These are phyloP conservation scores for Neonectria punicea DNA, from an alignment of 2,329 filamentous ascomycete genomes.

Conservation along the genomic window DNA sequence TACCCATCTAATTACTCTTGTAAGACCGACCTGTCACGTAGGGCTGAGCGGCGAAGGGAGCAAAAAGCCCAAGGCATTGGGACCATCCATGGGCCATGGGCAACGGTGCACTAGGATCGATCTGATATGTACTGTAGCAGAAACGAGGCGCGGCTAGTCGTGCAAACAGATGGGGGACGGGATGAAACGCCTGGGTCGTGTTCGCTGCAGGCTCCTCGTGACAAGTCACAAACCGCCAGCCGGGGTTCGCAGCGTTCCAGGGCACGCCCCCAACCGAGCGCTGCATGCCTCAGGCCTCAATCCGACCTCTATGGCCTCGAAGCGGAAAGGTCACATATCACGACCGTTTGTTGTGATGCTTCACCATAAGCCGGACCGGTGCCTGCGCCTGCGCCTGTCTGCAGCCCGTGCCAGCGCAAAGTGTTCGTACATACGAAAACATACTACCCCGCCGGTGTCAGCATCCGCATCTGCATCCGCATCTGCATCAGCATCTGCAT, in stretches of 20 bases:
- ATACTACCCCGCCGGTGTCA: conserved; percentile 3
- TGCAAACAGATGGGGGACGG: conserved; percentile 39
- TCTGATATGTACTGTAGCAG: conserved; percentile 28
- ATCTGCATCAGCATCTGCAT: background rate
- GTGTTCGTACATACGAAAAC: conserved; percentile 4
- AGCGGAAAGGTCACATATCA: conserved; percentile 13
- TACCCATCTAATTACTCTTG: conserved; percentile 15
- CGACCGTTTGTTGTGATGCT: conserved; percentile 5
- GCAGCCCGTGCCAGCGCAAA: conserved; percentile 26
- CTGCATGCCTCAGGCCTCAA: conserved; percentile 5
- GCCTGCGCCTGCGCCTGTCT: conserved; percentile 16
- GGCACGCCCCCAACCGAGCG: conserved; percentile 11
- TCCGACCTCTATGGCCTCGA: background rate
- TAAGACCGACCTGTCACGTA: conserved; percentile 26
- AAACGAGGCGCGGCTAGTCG: conserved; percentile 34
- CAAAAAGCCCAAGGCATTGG: conserved; percentile 5
- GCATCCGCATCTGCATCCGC: conserved; percentile 4
- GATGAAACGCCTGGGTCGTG: conserved; percentile 42
- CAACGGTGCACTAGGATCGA: conserved; percentile 31
- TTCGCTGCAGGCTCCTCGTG: conserved; percentile 39
- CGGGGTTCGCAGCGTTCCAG: conserved; percentile 35
- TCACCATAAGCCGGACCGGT: conserved; percentile 15
- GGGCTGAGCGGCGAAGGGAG: conserved; percentile 19
- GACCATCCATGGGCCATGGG: conserved; percentile 1
- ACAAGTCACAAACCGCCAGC: conserved; percentile 43